A percentile compares a stretch with the other conserved stretches of the same genome.
Evolutionary conservation across 352 stramenopile species (phyloP).

Genomic region (Globisporangium uncinulatum): DNA sequence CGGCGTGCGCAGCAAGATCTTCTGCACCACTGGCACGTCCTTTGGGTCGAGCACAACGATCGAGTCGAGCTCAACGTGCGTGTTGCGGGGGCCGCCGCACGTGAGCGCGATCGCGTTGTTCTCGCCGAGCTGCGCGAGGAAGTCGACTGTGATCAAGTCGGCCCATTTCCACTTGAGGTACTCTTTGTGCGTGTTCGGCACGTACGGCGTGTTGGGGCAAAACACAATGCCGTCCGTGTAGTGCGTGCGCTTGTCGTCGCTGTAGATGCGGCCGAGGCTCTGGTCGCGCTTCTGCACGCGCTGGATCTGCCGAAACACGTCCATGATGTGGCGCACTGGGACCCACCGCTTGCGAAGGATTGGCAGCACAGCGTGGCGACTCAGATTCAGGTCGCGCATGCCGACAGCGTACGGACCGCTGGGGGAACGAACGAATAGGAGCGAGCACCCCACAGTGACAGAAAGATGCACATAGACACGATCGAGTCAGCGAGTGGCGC

Average conservation of each 20-base stretch:
- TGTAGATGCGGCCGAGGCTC: slow-evolving; percentile 73
- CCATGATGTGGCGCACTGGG: slow-evolving; percentile 69
- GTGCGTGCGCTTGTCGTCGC: slow-evolving; percentile 78
- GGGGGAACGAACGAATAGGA: not conserved
- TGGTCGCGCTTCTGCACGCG: slow-evolving; percentile 72
- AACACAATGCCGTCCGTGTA: slow-evolving; percentile 90
- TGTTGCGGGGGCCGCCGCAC: slow-evolving; percentile 70
- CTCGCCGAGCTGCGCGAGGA: slow-evolving; percentile 58
- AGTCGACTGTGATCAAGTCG: slow-evolving; percentile 88
- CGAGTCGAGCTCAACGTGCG: slow-evolving; percentile 79
- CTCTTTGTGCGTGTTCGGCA: slow-evolving; percentile 80
- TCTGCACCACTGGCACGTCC: slow-evolving; percentile 60
- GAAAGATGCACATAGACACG: not conserved
- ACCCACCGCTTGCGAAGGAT: slow-evolving; percentile 85
- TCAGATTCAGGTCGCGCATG: slow-evolving; percentile 61
- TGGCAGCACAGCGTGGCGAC: slow-evolving; percentile 56
- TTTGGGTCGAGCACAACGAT: slow-evolving; percentile 77
- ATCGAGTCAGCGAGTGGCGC: not conserved
- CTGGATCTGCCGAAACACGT: slow-evolving; percentile 82
- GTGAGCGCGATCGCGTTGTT: slow-evolving; percentile 56
- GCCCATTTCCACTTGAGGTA: slow-evolving; percentile 93
- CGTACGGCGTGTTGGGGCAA: slow-evolving; percentile 82
- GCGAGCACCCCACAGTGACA: too few relatives aligned
- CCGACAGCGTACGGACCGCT: slow-evolving; percentile 66
- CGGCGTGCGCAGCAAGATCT: slow-evolving; percentile 50